A percentile compares a stretch with the other conserved stretches of the same genome.
Conservation (phyloP, 805 yeast species). For the Candida taoyuanica region DNA sequence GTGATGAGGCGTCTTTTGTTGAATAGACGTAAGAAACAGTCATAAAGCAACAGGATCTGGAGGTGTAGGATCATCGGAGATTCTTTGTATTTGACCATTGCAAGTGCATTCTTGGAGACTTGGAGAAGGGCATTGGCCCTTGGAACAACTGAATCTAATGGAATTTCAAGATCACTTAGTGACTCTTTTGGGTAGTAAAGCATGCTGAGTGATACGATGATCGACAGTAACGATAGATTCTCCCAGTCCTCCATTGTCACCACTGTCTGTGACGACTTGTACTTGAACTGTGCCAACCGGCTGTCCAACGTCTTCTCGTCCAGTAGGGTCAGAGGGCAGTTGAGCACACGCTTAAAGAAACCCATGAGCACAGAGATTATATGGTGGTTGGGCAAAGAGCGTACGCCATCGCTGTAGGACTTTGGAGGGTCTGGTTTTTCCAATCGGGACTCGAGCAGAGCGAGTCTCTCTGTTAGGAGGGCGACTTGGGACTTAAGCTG, state of each 20-base stretch:
- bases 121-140: conserved; percentile 15
- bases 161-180: conserved; percentile 9
- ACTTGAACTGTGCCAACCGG: conserved; percentile 3
- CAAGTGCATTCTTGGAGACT: conserved; percentile 17
- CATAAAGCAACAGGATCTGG: conserved; percentile 19
- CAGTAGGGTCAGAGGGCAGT: conserved; percentile 15
- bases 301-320: conserved; percentile 11
- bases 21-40: conserved; percentile 14
- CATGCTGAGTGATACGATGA: conserved; percentile 15
- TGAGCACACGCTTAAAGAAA: conserved; percentile 13
- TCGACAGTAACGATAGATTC: conserved; percentile 15
- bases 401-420: conserved; percentile 4
- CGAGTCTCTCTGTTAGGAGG: conserved; percentile 11
- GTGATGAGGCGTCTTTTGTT: conserved; percentile 15
- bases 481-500: conserved; percentile 15
- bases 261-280: not conserved
- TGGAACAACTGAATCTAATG: conserved; percentile 3
- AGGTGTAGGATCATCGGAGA: conserved; percentile 16
- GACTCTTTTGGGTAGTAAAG: conserved; percentile 14
- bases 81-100: conserved; percentile 18
- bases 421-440: no score
- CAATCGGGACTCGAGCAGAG: conserved; percentile 15
- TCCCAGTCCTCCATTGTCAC: conserved; percentile 15
- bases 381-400: conserved; percentile 6
- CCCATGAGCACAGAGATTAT: conserved; percentile 2